phyloP scores from a whole-genome alignment of 2,329 filamentous ascomycete genomes.

The Leptographium radiaticola region DNA sequence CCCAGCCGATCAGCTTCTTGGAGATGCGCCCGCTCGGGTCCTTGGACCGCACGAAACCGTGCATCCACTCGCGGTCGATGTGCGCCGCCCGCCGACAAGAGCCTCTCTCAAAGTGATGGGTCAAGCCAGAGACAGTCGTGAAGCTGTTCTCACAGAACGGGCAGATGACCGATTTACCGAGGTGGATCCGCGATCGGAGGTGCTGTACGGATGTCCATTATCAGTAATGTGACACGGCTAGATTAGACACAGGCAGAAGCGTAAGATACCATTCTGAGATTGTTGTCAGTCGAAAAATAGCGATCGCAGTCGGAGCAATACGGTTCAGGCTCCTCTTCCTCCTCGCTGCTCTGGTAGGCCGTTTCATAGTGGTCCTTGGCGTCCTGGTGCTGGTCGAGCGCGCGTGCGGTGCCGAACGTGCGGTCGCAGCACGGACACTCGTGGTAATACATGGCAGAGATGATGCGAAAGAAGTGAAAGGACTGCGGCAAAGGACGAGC shows the following conservation, averaged over 20 bases:
- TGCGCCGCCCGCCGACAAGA: conserved; percentile 30
- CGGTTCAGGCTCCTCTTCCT: neutral
- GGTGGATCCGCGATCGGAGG: conserved; percentile 37
- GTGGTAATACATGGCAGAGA: neutral
- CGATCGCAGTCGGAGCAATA: conserved; percentile 1
- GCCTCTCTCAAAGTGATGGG: conserved; percentile 43
- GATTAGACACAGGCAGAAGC: neutral
- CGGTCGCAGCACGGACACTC: neutral
- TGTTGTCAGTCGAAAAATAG: conserved; percentile 6
- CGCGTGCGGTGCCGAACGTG: neutral
- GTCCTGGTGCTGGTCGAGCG: neutral
- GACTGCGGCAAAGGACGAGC: too few species aligned
- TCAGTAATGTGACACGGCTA: neutral
- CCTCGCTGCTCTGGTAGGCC: neutral
- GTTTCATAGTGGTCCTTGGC: neutral
- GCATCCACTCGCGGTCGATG: conserved; percentile 35
- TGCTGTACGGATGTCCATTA: conserved; percentile 29
- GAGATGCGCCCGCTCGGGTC: conserved; percentile 37
- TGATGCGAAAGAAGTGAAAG: neutral
- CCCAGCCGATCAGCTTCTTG: conserved; percentile 35
- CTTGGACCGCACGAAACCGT: conserved; percentile 26
- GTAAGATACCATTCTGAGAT: conserved; percentile 19
- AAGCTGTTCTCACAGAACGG: conserved; percentile 38
- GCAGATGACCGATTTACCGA: conserved; percentile 30
- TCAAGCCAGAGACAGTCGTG: conserved; percentile 38